phyloP scores from a whole-genome alignment of 2,329 filamentous ascomycete species.

The Colletotrichum sublineola region DNA sequence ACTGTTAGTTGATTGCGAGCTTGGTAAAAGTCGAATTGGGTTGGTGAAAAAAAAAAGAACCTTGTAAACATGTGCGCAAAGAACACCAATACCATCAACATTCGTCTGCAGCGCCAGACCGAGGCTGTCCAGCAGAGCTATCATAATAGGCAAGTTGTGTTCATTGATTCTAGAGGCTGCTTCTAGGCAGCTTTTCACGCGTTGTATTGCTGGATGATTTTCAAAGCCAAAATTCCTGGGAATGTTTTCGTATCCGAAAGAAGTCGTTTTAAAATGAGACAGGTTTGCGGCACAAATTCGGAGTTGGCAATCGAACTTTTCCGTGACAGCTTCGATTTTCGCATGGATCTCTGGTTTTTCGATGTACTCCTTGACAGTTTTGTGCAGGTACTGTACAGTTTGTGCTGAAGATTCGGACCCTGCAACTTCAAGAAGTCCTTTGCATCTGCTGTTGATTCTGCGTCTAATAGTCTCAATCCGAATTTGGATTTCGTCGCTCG shows the following conservation, averaged over 20 bases:
- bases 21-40: too few species aligned
- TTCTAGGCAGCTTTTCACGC: too few species aligned
- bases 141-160: background rate
- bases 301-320: background rate
- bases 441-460: constrained; percentile 1
- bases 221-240: too few species aligned
- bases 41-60: too few species aligned
- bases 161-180: background rate
- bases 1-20: too few species aligned
- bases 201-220: too few species aligned
- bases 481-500: background rate
- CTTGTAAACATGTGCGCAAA: background rate
- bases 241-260: too few species aligned
- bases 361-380: background rate
- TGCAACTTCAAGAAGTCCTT: constrained; percentile 3
- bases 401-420: accelerated
- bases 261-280: background rate
- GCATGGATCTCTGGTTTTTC: background rate
- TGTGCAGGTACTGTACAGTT: background rate
- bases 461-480: background rate
- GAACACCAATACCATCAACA: too few species aligned
- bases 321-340: background rate
- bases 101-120: too few species aligned
- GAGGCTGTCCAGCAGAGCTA: background rate
- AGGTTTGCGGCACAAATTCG: background rate